Base-by-base conservation (phyloP, 352 stramenopile species). In the Phytophthora rubi region DNA sequence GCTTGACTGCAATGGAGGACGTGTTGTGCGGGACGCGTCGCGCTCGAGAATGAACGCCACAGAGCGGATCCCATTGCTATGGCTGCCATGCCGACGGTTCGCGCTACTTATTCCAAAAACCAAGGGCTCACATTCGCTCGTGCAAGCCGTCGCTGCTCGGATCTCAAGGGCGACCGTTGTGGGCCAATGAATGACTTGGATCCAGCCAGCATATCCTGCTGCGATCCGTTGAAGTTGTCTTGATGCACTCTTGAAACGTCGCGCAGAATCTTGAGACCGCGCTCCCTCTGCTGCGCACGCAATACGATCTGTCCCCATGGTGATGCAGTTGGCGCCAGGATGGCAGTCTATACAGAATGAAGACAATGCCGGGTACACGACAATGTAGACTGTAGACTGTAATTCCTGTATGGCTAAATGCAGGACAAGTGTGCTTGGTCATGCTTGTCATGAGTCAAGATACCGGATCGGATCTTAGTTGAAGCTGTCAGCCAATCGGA, bases 31-130 rank as follows among this genome's bases (percentile, higher is more conserved):
- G 65, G 33, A 64, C 65, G 62, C 48, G 65, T 70, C 65, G 53
- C 33, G 51, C 70, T 77, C 7, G 53, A 62, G 21, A 77, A 73
- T 77, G 70, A 77, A 12, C 30, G n/a, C 9, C 18, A 28, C 21
- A 18, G 47, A 65, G 49, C 57, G 26, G 49, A 70, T 67, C 65
- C 49, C 35, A 54, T 64, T 68, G 44, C 58, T 68, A 56, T 62
- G 56, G 56, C 56, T 26, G 4, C 32, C n/a, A 26, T 32, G 23
- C 48, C 65, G 68, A 70, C 67, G 67, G 54, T 65, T 70, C 55
- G 60, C 32, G 59, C 59, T 44, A 2, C 59, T 53, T 53, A 53
- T 74, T 74, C 67, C 45, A 74, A 62, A 74, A 74, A 67, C 15
- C 37, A 71, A 74, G 54, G 67, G 67, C 48, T 60, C 44, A 59